Conservation (phyloP, 2,329 filamentous ascomycete species). For the Cercospora brassicicola region DNA sequence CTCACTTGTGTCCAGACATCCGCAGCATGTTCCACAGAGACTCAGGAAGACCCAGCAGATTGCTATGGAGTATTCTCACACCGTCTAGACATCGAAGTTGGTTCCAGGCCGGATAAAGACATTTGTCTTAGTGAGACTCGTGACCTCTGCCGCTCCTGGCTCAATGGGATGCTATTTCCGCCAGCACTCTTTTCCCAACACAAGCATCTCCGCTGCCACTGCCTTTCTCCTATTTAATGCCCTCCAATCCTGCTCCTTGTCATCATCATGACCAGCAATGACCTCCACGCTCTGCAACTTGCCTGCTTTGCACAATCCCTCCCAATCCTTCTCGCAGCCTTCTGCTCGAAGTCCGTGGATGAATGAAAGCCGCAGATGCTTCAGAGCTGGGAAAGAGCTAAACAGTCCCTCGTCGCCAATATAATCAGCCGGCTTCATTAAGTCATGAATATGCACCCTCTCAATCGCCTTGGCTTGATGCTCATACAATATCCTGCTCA, state of each 20-base stretch:
- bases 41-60: too few species aligned
- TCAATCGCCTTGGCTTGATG: not conserved
- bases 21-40: too few species aligned
- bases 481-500: not conserved
- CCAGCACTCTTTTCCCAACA: not conserved
- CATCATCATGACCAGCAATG: slow-evolving; percentile 2
- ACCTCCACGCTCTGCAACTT: not conserved
- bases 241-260: not conserved
- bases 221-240: not conserved
- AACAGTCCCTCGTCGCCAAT: too few species aligned
- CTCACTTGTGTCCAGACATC: too few species aligned
- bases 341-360: not conserved
- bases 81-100: not conserved
- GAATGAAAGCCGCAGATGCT: not conserved
- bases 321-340: not conserved
- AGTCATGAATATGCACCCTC: not conserved
- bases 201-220: not conserved
- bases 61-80: not conserved
- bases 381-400: not conserved
- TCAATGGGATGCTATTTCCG: too few species aligned
- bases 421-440: not conserved
- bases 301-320: not conserved
- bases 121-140: not conserved
- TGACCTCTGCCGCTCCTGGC: not conserved
- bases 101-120: not conserved